Evolutionary conservation across 2,329 filamentous ascomycete genomes (phyloP).

Genomic region (Curvularia sp.): DNA sequence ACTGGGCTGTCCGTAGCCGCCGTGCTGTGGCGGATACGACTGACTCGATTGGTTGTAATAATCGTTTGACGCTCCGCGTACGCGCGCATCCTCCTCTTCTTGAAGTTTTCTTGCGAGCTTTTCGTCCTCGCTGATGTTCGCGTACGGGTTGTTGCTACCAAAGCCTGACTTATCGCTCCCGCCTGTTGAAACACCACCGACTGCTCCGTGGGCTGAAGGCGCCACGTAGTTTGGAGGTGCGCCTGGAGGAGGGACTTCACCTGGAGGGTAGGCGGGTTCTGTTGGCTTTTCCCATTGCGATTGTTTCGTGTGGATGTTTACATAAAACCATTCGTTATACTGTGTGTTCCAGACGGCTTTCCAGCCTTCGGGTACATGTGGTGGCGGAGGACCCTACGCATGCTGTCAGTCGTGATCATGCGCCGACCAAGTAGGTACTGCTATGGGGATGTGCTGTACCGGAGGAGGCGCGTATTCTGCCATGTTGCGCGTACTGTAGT

Average conservation of each 20-base stretch:
- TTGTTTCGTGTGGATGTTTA: conserved; percentile 85
- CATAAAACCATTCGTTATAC: conserved; percentile 94
- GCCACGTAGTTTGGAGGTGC: conserved; percentile 72
- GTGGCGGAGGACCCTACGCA: conserved; percentile 61
- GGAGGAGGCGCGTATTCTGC: conserved; percentile 47
- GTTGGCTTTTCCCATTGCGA: conserved; percentile 91
- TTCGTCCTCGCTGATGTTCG: conserved; percentile 69
- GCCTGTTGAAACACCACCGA: conserved; percentile 36
- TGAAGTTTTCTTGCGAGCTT: conserved; percentile 78
- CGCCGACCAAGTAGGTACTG: conserved; percentile 8
- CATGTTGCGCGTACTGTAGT: conserved; percentile 27
- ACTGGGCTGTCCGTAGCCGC: conserved; percentile 40
- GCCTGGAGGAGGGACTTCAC: conserved; percentile 58
- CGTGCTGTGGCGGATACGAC: conserved; percentile 21
- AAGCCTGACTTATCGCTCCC: conserved; percentile 56
- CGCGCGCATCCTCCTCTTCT: conserved; percentile 78
- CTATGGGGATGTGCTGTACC: conserved; percentile 28
- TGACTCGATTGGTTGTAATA: conserved; percentile 53
- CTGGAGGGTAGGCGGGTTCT: conserved; percentile 66
- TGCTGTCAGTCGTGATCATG: conserved; percentile 16
- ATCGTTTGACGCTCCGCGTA: conserved; percentile 41
- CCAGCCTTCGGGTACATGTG: conserved; percentile 78
- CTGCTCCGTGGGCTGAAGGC: conserved; percentile 51
- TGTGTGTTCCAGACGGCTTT: conserved; percentile 82
- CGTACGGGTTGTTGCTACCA: conserved; percentile 73